Conservation (phyloP, 2,329 filamentous ascomycete genomes). For the Cladophialophora chaetospira region DNA sequence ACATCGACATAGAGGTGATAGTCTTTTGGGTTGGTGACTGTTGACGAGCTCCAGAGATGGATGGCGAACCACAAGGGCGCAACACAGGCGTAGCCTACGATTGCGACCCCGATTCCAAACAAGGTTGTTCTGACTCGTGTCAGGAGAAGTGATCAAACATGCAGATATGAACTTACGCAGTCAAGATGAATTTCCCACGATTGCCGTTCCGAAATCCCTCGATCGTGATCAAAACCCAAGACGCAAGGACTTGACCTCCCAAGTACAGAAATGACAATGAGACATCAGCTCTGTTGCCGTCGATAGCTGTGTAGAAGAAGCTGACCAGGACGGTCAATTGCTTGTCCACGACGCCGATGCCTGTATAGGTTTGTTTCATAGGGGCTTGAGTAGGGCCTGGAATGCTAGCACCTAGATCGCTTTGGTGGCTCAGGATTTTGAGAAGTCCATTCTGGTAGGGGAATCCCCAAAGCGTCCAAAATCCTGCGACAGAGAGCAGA, state of each 20-base stretch:
- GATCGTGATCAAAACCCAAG: slow-evolving; percentile 48
- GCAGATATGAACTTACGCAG: slow-evolving; percentile 11
- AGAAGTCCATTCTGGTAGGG: slow-evolving; percentile 35
- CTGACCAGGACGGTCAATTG: slow-evolving; percentile 34
- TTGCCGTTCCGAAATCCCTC: slow-evolving; percentile 51
- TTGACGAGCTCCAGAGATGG: slow-evolving; percentile 48
- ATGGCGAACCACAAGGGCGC: slow-evolving; percentile 47
- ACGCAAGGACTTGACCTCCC: slow-evolving; percentile 44
- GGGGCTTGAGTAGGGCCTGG: slow-evolving; percentile 34
- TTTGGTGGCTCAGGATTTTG: slow-evolving; percentile 29
- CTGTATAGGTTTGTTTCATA: slow-evolving; percentile 35
- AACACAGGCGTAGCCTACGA: slow-evolving; percentile 48
- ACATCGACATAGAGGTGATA: slow-evolving; percentile 38
- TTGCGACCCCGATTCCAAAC: slow-evolving; percentile 47
- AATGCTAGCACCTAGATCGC: slow-evolving; percentile 32
- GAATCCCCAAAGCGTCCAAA: slow-evolving; percentile 34
- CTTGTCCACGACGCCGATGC: slow-evolving; percentile 33
- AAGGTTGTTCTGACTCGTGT: slow-evolving; percentile 37
- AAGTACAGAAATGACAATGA: slow-evolving; percentile 44
- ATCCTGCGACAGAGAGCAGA: slow-evolving; percentile 25
- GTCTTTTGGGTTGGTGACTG: slow-evolving; percentile 40
- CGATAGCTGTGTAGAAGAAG: slow-evolving; percentile 46
- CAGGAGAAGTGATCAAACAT: neutral
- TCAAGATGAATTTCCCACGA: slow-evolving; percentile 37
- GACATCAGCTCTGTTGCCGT: slow-evolving; percentile 41